Percentiles rank a stretch among this genome's conserved stretches.
phyloP scores from a whole-genome alignment of 2,329 filamentous ascomycete species.

The Mycosphaerella sp. region DNA sequence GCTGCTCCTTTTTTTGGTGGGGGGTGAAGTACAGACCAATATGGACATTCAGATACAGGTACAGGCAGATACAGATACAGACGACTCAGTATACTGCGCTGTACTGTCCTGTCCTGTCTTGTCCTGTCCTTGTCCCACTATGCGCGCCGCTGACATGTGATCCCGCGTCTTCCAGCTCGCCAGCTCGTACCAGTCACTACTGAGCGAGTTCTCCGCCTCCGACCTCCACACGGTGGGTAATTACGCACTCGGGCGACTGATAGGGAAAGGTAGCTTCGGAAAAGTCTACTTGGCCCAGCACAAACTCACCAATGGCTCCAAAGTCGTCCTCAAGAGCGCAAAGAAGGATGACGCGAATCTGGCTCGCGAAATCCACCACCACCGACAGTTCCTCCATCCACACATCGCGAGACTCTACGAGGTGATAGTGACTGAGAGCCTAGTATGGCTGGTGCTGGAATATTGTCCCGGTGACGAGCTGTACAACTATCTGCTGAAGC shows the following conservation, averaged over 20 bases:
- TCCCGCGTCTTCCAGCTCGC: conserved; percentile 61
- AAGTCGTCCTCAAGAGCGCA: conserved; percentile 97
- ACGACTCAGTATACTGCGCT: too few species aligned
- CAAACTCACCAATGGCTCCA: conserved; percentile 97
- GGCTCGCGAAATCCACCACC: conserved; percentile 95
- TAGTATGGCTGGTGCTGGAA: conserved; percentile 96
- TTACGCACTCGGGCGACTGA: conserved; percentile 83
- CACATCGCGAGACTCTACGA: conserved; percentile 97
- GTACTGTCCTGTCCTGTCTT: too few species aligned
- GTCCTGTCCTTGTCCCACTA: too few species aligned
- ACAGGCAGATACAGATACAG: neutral
- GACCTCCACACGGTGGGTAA: conserved; percentile 92
- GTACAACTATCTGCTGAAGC: conserved; percentile 86
- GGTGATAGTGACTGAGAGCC: conserved; percentile 88
- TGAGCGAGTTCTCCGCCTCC: conserved; percentile 91
- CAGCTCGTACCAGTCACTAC: conserved; percentile 90
- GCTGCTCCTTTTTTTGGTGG: neutral
- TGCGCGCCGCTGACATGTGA: neutral
- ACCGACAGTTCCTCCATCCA: conserved; percentile 94
- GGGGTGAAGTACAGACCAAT: too few species aligned
- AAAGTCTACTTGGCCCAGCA: conserved; percentile 96
- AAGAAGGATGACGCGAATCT: conserved; percentile 95
- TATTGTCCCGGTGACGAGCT: conserved; percentile 96
- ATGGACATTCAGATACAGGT: neutral
- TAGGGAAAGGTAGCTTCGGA: conserved; percentile 96